Percentiles rank a stretch among this genome's conserved stretches.
phyloP scores from a whole-genome alignment of 176 grass and related monocot genomes.

The Carex kokanica region DNA sequence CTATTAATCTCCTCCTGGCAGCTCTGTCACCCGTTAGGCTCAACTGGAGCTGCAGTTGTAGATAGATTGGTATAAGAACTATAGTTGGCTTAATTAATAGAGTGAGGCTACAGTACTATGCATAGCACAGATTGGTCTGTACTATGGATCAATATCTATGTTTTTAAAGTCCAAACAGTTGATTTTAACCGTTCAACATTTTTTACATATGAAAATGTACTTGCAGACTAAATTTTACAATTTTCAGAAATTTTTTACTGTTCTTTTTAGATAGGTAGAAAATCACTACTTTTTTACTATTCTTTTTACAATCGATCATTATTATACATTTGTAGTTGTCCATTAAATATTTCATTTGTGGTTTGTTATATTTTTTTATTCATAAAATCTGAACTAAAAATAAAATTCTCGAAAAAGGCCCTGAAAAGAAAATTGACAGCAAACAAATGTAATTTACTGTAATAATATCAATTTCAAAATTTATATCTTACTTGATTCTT shows the following conservation, averaged over 20 bases:
- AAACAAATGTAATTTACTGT: neutral
- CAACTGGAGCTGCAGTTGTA: slow-evolving; percentile 51
- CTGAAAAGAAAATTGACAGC: neutral
- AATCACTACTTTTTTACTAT: too few species aligned
- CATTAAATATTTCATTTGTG: neutral
- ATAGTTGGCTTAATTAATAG: neutral
- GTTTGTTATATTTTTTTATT: neutral
- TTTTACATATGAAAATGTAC: too few species aligned
- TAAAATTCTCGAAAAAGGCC: neutral
- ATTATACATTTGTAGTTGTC: too few species aligned
- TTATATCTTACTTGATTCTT: slow-evolving; percentile 58
- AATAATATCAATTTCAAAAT: slow-evolving; percentile 1
- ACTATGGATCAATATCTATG: too few species aligned
- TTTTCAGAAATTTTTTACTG: too few species aligned
- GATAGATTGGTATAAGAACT: slow-evolving; percentile 9
- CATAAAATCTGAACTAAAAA: neutral
- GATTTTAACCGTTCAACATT: too few species aligned
- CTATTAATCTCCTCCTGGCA: slow-evolving; percentile 58
- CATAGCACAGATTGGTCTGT: too few species aligned
- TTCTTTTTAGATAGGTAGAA: too few species aligned
- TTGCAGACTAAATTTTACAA: too few species aligned
- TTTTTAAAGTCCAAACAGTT: too few species aligned
- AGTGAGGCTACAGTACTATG: too few species aligned
- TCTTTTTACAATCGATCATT: too few species aligned
- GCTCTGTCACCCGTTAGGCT: slow-evolving; percentile 49